Evolutionary conservation across 2,329 filamentous ascomycete genomes (phyloP), one percentile per base, ranked within the genome.

Genomic region (Beauveria sp.): DNA sequence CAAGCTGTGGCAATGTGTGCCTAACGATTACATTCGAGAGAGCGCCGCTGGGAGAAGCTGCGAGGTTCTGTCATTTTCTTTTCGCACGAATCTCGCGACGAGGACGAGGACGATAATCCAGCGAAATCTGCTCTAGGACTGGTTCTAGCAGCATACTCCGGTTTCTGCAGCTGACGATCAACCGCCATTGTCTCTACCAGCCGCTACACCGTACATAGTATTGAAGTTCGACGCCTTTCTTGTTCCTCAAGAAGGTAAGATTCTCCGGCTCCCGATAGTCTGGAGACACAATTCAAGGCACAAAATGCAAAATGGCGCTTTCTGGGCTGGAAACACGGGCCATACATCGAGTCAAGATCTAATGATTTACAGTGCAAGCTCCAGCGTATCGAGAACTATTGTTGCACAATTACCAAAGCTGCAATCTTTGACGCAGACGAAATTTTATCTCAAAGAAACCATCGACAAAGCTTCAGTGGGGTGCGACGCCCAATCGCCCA

Each of bases 1-100:
- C 68, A 67, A 67, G 63, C 57, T 54, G 57, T 18, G 22, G 40
- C 55, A 24, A 22, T 48, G 44, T 53, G 44, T 47, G 48, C 57
- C 40, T n/a, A 53, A 44, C 48, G 14, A 46, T 66, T 66, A 68
- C 68, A 72, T 67, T 66, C 67, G 68, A 63, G 64, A 61, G 44
- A 47, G 47, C 43, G 24, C 34, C 55, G 50, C 56, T 43, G 37
- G 47, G 37, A 52, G 37, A 44, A 14, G 30, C 44, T 30, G 16
- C 26, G 44, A 22, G n/a, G 22, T n/a, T 20, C 18, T 22, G 40
- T 41, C 26, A 40, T 34, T 47, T 41, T 40, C 26, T 53, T 47
- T 51, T 18, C 12, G 46, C 26, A 16, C 26, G 14, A 37, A 6
- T 9, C 9, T 7, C 16, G 20, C 10, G 34, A 22, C 16, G 34